Conservation (phyloP, 2,329 filamentous ascomycete species). For the Pseudogymnoascus sp. region DNA sequence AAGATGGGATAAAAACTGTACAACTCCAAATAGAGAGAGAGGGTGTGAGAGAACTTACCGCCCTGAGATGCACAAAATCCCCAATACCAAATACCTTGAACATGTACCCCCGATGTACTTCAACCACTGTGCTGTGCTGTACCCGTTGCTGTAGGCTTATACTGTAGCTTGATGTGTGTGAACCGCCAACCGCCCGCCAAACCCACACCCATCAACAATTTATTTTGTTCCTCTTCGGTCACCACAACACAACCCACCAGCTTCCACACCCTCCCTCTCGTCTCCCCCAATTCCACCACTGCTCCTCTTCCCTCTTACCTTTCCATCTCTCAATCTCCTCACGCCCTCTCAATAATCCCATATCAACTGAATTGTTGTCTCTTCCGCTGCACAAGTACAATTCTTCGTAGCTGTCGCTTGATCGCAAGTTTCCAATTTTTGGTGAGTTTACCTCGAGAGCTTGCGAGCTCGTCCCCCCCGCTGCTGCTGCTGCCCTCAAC, state of each 20-base stretch:
- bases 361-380: slow-evolving; percentile 3
- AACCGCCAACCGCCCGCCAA: slow-evolving; percentile 1
- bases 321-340: background rate
- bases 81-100: background rate
- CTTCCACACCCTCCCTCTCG: slow-evolving; percentile 14
- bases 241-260: slow-evolving; percentile 16
- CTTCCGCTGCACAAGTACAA: background rate
- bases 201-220: slow-evolving; percentile 15
- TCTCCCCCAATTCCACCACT: background rate
- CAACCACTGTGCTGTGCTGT: background rate
- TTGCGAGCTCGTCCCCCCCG: background rate
- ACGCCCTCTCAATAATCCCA: slow-evolving; percentile 4
- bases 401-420: background rate
- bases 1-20: background rate
- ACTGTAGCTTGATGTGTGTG: background rate
- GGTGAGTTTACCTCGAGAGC: slow-evolving; percentile 1
- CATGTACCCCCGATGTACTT: background rate
- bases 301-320: background rate
- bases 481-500: background rate
- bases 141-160: background rate
- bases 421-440: slow-evolving; percentile 3
- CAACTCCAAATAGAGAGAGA: background rate
- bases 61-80: background rate
- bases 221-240: slow-evolving; percentile 17
- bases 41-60: background rate